A percentile compares a stretch with the other conserved stretches of the same genome.
These are phyloP conservation scores for Colletotrichum acutatum DNA, from an alignment of 2,329 filamentous ascomycete species.

Conservation along the genomic window DNA sequence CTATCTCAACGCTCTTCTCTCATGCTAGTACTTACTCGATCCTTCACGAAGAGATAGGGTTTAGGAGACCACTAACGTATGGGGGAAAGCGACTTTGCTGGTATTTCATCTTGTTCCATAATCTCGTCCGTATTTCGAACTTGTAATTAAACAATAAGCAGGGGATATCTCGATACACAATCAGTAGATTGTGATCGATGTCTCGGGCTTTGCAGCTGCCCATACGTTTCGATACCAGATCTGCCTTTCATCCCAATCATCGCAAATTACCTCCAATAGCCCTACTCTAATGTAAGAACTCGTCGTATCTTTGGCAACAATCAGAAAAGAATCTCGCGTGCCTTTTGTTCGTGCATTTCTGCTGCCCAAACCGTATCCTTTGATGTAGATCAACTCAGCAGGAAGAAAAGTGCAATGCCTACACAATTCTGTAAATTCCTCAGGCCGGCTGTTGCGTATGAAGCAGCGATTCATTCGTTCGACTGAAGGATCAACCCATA, in stretches of 20 bases:
- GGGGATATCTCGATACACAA: too few species aligned
- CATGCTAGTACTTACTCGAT: too few species aligned
- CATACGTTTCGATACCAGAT: background rate
- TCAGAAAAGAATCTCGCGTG: slow-evolving; percentile 8
- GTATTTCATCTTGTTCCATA: too few species aligned
- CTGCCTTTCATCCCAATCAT: background rate
- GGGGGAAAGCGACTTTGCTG: too few species aligned
- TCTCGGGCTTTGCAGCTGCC: background rate
- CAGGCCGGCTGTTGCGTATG: background rate
- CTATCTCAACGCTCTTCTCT: too few species aligned
- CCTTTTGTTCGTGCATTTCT: background rate
- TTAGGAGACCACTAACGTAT: too few species aligned
- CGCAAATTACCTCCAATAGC: slow-evolving; percentile 3
- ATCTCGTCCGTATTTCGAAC: too few species aligned
- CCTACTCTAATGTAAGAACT: background rate
- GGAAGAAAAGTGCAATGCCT: background rate
- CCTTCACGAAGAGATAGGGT: too few species aligned
- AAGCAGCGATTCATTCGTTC: background rate
- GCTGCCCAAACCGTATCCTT: background rate
- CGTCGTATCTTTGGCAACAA: background rate
- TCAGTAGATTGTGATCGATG: background rate
- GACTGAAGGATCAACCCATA: slow-evolving; percentile 6
- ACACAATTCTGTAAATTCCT: background rate
- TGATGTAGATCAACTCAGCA: background rate
- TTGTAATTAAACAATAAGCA: too few species aligned